Percentiles rank a stretch among this genome's conserved stretches.
phyloP scores from a whole-genome alignment of 2,329 filamentous ascomycete genomes.

The Talaromyces piceae region DNA sequence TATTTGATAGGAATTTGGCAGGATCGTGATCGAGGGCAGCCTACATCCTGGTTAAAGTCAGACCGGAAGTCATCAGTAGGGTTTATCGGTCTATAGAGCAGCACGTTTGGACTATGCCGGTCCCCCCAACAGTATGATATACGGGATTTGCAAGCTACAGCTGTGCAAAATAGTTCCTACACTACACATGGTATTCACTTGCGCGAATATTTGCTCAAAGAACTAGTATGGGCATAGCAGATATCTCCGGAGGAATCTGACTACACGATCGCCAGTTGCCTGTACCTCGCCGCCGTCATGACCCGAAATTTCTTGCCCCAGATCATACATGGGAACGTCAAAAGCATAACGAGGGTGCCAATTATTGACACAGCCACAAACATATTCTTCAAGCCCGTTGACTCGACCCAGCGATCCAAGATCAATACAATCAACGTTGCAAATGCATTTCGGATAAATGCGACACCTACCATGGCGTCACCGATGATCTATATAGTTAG shows the following conservation, averaged over 20 bases:
- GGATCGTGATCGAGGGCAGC: not conserved
- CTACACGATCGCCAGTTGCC: not conserved
- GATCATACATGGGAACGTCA: not conserved
- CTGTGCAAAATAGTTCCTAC: not conserved
- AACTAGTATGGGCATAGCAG: too few species aligned
- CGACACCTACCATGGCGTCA: not conserved
- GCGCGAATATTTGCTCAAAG: too few species aligned
- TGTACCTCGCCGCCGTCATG: not conserved
- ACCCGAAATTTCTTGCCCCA: not conserved
- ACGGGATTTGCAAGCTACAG: not conserved
- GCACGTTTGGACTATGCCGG: not conserved
- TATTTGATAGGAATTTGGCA: not conserved
- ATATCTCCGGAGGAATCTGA: too few species aligned
- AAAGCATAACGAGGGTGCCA: not conserved
- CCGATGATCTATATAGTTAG: not conserved
- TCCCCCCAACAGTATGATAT: not conserved
- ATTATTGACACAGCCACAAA: not conserved
- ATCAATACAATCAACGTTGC: not conserved
- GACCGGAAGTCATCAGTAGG: not conserved
- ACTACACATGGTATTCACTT: not conserved
- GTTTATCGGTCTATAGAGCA: not conserved
- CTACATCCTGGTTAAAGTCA: not conserved
- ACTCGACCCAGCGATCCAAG: not conserved
- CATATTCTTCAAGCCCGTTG: not conserved
- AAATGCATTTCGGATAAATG: not conserved